Evolutionary conservation across 176 grass and related monocot species (phyloP).

Genomic region (Carex parvula): DNA sequence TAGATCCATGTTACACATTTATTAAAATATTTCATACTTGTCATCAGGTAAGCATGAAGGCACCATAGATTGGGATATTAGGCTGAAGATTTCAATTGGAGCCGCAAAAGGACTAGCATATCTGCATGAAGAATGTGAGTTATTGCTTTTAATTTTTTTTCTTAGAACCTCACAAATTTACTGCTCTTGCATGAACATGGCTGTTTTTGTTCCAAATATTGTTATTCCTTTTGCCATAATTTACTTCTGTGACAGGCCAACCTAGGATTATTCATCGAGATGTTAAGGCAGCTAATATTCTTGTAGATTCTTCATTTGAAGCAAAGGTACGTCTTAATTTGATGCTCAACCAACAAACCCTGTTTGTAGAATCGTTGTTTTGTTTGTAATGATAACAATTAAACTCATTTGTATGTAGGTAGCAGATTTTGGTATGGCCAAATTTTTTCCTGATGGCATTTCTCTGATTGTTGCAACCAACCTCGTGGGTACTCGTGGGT

Average conservation of each 20-base stretch:
- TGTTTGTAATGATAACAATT: neutral
- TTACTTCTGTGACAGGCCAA: conserved; percentile 22
- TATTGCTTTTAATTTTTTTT: neutral
- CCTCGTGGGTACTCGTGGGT: conserved; percentile 17
- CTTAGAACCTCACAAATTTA: neutral
- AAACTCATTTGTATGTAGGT: neutral
- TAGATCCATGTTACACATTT: neutral
- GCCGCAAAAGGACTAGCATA: conserved; percentile 38
- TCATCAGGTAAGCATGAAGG: conserved; percentile 8
- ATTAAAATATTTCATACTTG: neutral
- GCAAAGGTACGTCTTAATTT: conserved; percentile 25
- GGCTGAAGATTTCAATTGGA: conserved; percentile 34
- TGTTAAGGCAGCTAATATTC: conserved; percentile 42
- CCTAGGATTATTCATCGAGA: conserved; percentile 40
- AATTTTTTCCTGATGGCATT: neutral
- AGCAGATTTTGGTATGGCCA: conserved; percentile 26
- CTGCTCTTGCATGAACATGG: neutral
- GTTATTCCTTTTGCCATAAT: neutral
- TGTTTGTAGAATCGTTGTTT: neutral
- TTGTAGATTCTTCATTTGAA: conserved; percentile 36
- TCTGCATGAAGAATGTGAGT: conserved; percentile 37
- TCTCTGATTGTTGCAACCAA: neutral
- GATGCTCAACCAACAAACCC: neutral
- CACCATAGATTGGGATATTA: conserved; percentile 33
- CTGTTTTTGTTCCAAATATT: neutral